Base-by-base conservation (phyloP, 75 land plant genomes). In the Cupressus sempervirens region DNA sequence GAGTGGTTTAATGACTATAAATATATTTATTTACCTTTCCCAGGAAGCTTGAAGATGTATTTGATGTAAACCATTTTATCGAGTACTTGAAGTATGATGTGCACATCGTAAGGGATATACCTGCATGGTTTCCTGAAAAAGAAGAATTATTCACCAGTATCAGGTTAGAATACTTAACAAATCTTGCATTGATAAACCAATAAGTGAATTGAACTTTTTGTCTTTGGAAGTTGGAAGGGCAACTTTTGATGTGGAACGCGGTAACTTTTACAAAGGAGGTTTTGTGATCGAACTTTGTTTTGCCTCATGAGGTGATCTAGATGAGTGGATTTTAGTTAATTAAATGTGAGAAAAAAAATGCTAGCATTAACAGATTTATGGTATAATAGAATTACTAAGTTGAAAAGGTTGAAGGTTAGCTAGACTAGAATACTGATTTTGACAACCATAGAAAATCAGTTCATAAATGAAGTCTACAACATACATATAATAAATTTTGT, bases 1-100 rank as follows among this genome's bases (percentile, higher is more conserved):
- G 45, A 7, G 43, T 40, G 2, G 74, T 79, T 79, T 45, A n/a
- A 79, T 43, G 81, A n/a, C 50, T 23, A 79, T 5, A 79, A 9
- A 41, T 43, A 77, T 77, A 43, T 77, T 79, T 40, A 26, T n/a
- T 79, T 50, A 12, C 41, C 12, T 40, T 45, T 12, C 84, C 85
- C 94, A 95, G 97, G 88, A 93, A 95, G 85, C 93, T 95, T 83
- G 96, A 95, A 88, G 97, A 95, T 83, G 92, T 95, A 38, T 95
- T 95, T 95, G 97, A 95, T 84, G 97, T 95, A 20, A 92, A 94
- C 84, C 96, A 94, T 89, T 95, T 95, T 80, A 95, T 95, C 84
- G 91, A 94, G 72, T 95, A 94, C 86, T 83, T 95, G 88, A 95
- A 94, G 90, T 91, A 95, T 94, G 97, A 95, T 92, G 96, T 95